Base-by-base conservation (phyloP, 2,329 filamentous ascomycete species). In the Xylaria sp. region DNA sequence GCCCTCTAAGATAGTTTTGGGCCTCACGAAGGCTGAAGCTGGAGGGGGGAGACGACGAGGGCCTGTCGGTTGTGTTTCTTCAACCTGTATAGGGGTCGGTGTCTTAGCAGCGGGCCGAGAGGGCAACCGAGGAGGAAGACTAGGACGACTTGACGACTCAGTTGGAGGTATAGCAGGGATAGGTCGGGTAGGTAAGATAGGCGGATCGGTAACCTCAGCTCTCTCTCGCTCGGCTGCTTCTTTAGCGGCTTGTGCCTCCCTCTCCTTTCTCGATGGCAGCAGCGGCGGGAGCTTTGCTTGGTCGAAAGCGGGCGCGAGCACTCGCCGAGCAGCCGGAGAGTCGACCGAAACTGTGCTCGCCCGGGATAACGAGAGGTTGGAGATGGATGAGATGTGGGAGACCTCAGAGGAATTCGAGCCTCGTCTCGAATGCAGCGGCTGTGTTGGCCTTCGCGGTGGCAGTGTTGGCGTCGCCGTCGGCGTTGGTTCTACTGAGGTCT, bases 341-440 rank as follows among this genome's bases (percentile, higher is more conserved):
- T 84, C 83, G 24, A 78, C 77, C 1, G 86, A 85, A 8, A 81
- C 79, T 55, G 81, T 79, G 72, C 84, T 89, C 0, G 85, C 83
- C 24, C 80, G 81, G 1, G 86, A 86, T 8, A 86, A 71, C 0
- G 87, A 89, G 24, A 86, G 75, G 1, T 81, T 83, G 3, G 88
- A 90, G 17, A 86, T 74, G 11, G 81, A 82, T 6, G 88, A 90
- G 47, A 83, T 79, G 65, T 85, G 80, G 2, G 88, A 90, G 12
- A 84, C 73, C 34, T 87, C 86, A 2, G 88, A 90, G 0, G 88
- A 86, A 50, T 85, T 85, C 19, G 89, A 90, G 57, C 82, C 85
- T 64, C 86, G 83, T 27, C 88, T 82, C 4, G 78, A 78, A 24
- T 77, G 76, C 39, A 85, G 76, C 14, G 78, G 77, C 68, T 86